A percentile compares a stretch with the other conserved stretches of the same genome.
Evolutionary conservation across 1,284 basidiomycete genomes (phyloP).

Genomic region (Pisolithus thermaeus): DNA sequence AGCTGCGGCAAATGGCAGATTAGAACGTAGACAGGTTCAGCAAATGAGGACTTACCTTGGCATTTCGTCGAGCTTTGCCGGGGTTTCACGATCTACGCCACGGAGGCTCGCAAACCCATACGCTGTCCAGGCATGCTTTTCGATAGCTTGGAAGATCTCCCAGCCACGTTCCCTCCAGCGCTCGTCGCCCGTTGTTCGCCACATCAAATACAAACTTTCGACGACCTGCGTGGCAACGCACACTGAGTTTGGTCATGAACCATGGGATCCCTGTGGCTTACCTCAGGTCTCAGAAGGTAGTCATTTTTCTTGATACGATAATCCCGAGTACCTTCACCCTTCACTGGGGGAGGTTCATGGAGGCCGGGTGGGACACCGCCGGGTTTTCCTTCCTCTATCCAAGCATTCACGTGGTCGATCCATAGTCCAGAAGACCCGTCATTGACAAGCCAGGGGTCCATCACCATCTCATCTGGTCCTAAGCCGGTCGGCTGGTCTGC

Average conservation of each 20-base stretch:
- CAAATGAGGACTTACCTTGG: slow-evolving; percentile 35
- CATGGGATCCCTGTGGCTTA: slow-evolving; percentile 7
- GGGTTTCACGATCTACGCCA: slow-evolving; percentile 29
- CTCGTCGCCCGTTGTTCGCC: slow-evolving; percentile 44
- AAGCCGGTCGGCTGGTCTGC: slow-evolving; percentile 37
- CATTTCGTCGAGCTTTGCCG: slow-evolving; percentile 37
- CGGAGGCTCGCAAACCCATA: slow-evolving; percentile 41
- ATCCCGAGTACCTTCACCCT: slow-evolving; percentile 25
- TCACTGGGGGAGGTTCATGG: slow-evolving; percentile 15
- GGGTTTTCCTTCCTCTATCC: slow-evolving; percentile 28
- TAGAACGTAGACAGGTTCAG: background rate
- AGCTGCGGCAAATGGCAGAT: slow-evolving; percentile 21
- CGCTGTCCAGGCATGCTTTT: slow-evolving; percentile 35
- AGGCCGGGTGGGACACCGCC: slow-evolving; percentile 35
- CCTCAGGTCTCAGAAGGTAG: slow-evolving; percentile 44
- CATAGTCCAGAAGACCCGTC: slow-evolving; percentile 20
- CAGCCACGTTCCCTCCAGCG: slow-evolving; percentile 55
- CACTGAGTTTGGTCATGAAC: background rate
- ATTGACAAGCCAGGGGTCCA: slow-evolving; percentile 12
- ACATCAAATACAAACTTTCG: slow-evolving; percentile 47
- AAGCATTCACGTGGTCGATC: slow-evolving; percentile 31
- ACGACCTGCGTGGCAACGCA: slow-evolving; percentile 32
- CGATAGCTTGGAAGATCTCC: slow-evolving; percentile 52
- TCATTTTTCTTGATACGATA: slow-evolving; percentile 26
- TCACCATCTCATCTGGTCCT: slow-evolving; percentile 36